phyloP scores from a whole-genome alignment of 2,329 filamentous ascomycete genomes.

The Fusarium coffeatum region DNA sequence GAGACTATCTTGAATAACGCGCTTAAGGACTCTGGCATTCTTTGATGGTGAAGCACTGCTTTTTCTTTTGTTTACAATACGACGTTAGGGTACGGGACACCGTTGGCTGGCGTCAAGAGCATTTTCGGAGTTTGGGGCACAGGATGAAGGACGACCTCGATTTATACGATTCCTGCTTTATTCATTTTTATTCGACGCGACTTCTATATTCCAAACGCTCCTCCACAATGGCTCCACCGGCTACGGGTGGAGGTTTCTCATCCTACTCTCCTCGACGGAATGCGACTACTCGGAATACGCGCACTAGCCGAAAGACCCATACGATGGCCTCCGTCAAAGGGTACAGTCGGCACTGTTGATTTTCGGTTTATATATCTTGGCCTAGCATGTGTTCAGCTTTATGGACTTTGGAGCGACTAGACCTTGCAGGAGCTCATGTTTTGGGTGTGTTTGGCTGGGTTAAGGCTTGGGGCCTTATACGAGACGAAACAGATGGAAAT shows the following conservation, averaged over 20 bases:
- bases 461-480: conserved; percentile 31
- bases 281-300: conserved; percentile 19
- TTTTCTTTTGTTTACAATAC: conserved; percentile 37
- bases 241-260: conserved; percentile 17
- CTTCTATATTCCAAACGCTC: conserved; percentile 31
- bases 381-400: conserved; percentile 30
- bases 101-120: conserved; percentile 46
- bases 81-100: conserved; percentile 40
- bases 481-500: conserved; percentile 26
- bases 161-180: conserved; percentile 40
- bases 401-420: conserved; percentile 35
- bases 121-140: conserved; percentile 44
- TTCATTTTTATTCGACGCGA: conserved; percentile 24
- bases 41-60: conserved; percentile 63
- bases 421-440: conserved; percentile 34
- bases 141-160: conserved; percentile 40
- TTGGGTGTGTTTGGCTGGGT: conserved; percentile 29
- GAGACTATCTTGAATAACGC: conserved; percentile 99
- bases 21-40: conserved; percentile 96
- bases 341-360: conserved; percentile 29
- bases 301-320: conserved; percentile 14
- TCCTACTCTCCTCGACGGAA: conserved; percentile 25
- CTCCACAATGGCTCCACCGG: conserved; percentile 24
- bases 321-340: conserved; percentile 21
- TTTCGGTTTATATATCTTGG: conserved; percentile 38